A percentile compares a stretch with the other conserved stretches of the same genome.
Evolutionary conservation across 495 filamentous ascomycete species (phyloP).

Genomic region (Trichoderma asperelloides): DNA sequence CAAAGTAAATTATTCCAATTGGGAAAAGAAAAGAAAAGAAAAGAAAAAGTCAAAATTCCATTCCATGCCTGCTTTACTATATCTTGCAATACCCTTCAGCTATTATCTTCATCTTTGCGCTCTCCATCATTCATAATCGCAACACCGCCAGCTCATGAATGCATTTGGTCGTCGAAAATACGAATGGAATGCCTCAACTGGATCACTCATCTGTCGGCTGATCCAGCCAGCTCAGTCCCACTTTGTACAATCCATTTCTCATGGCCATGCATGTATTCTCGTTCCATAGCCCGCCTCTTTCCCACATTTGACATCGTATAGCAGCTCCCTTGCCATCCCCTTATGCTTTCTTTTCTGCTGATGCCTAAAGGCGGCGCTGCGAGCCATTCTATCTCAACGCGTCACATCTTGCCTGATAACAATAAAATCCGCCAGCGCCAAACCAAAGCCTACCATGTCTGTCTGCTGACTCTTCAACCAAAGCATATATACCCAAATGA

Average conservation of each 20-base stretch:
- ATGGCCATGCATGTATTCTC: too few relatives aligned
- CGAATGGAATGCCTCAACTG: too few relatives aligned
- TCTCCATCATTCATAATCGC: background rate
- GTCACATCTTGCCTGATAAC: background rate
- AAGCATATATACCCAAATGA: conserved; percentile 6
- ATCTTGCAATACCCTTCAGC: background rate
- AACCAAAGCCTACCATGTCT: background rate
- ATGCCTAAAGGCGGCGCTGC: background rate
- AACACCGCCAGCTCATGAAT: background rate
- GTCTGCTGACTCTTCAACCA: conserved; percentile 6
- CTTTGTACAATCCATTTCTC: too few relatives aligned
- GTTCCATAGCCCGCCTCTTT: too few relatives aligned
- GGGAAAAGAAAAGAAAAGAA: background rate
- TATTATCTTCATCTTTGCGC: background rate
- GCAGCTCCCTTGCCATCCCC: background rate
- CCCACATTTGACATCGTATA: background rate
- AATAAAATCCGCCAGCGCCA: background rate
- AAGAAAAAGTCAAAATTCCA: background rate
- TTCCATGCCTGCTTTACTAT: background rate
- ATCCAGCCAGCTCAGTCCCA: too few relatives aligned
- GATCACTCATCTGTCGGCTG: too few relatives aligned
- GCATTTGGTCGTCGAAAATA: background rate
- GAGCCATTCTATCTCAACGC: background rate
- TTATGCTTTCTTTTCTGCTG: background rate
- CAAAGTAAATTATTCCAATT: background rate